phyloP scores from a whole-genome alignment of 225 moss, liverwort and hornwort genomes.

The Sphagnum contortum region DNA sequence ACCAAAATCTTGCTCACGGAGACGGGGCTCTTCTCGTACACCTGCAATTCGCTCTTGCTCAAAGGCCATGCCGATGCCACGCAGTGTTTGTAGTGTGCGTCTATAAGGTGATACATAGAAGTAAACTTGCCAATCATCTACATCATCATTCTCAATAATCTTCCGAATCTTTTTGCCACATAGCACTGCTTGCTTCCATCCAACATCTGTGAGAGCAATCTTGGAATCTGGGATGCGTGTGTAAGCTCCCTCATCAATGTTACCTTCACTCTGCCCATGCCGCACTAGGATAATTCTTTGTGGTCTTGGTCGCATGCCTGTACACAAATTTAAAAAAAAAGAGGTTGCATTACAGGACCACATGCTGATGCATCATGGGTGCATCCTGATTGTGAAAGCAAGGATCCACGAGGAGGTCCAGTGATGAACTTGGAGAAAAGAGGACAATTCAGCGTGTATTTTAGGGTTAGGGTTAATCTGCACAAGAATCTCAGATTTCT shows the following conservation, averaged over 20 bases:
- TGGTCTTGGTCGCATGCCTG: constrained; percentile 61
- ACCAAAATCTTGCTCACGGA: constrained; percentile 96
- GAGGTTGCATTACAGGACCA: background rate
- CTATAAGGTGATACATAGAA: constrained; percentile 92
- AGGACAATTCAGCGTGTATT: too few relatives aligned
- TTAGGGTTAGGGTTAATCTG: background rate
- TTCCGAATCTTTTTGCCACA: constrained; percentile 73
- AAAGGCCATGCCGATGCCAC: constrained; percentile 89
- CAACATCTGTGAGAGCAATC: constrained; percentile 79
- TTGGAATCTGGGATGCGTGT: constrained; percentile 86
- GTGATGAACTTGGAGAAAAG: too few relatives aligned
- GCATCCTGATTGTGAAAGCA: background rate
- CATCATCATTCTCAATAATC: constrained; percentile 64
- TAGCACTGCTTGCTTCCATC: constrained; percentile 77
- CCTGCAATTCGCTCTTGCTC: constrained; percentile 85
- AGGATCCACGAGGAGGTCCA: background rate
- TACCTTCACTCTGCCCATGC: constrained; percentile 91
- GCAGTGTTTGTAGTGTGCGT: constrained; percentile 82
- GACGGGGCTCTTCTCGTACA: constrained; percentile 90
- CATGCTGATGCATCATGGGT: too few relatives aligned
- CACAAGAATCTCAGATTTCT: background rate
- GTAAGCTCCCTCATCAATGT: constrained; percentile 83
- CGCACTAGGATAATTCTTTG: constrained; percentile 87
- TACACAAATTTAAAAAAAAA: background rate
- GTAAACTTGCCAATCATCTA: constrained; percentile 80